Percentiles rank a stretch among this genome's conserved stretches.
Evolutionary conservation across 345 rosid species (phyloP).

Genomic region (Theobroma cacao): DNA sequence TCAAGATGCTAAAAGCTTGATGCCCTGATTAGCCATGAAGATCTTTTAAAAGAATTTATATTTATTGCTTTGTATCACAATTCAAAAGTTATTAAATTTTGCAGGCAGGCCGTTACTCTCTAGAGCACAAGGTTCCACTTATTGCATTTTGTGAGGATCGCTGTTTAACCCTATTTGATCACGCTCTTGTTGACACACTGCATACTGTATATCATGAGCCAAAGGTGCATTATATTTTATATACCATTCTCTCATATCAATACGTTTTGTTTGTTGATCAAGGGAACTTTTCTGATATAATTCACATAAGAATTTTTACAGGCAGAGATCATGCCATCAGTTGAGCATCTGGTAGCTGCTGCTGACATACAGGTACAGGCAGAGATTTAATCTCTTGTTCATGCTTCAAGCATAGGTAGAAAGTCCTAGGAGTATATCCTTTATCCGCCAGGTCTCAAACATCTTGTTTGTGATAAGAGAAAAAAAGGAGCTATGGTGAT

Average conservation of each 20-base stretch:
- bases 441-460: not conserved
- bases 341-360: constrained; percentile 65
- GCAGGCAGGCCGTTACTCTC: constrained; percentile 76
- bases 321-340: constrained; percentile 88
- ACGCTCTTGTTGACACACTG: constrained; percentile 74
- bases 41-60: not conserved
- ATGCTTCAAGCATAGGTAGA: not conserved
- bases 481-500: not conserved
- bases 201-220: constrained; percentile 80
- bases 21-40: not conserved
- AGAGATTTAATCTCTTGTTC: constrained; percentile 11
- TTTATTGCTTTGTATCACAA: not conserved
- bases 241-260: constrained; percentile 1
- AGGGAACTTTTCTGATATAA: constrained; percentile 5
- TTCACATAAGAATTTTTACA: constrained; percentile 22
- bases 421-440: not conserved
- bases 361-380: constrained; percentile 79
- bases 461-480: not conserved
- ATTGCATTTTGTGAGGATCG: constrained; percentile 79
- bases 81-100: constrained; percentile 3
- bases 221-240: constrained; percentile 41
- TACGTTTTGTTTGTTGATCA: constrained; percentile 9
- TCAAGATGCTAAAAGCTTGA: not conserved
- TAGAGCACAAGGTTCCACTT: constrained; percentile 83
- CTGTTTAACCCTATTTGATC: constrained; percentile 81